These are phyloP conservation scores for Chlamydomonas reinhardtii DNA, from an alignment of 163 green algal genomes.

Conservation along the genomic window DNA sequence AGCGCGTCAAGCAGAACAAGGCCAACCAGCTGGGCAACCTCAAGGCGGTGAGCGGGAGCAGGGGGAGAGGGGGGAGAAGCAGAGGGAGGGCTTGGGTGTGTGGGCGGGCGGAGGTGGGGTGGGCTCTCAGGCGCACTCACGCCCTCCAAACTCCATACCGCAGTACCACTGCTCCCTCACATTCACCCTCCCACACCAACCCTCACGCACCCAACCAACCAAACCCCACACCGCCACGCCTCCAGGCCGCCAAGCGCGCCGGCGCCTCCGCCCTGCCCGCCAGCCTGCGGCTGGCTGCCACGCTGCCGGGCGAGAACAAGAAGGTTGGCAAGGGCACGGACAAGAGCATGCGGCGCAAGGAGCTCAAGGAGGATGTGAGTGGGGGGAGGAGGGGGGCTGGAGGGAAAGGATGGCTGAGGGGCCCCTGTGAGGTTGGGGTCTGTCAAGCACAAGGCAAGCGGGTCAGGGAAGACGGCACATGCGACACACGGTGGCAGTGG, in stretches of 20 bases:
- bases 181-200: too few species aligned
- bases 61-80: constrained; percentile 26
- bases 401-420: not conserved
- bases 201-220: too few species aligned
- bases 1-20: constrained; percentile 81
- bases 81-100: not conserved
- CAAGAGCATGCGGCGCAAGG: constrained; percentile 69
- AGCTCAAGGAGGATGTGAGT: constrained; percentile 80
- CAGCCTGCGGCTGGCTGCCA: constrained; percentile 82
- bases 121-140: too few species aligned
- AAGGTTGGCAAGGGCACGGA: constrained; percentile 52
- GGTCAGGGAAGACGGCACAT: too few species aligned
- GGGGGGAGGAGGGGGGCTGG: not conserved
- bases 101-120: too few species aligned
- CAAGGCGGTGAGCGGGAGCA: constrained; percentile 59
- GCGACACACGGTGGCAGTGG: too few species aligned
- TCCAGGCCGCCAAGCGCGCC: constrained; percentile 44
- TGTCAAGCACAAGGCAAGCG: too few species aligned
- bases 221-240: not conserved
- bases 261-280: constrained; percentile 69
- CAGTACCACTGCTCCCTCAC: too few species aligned
- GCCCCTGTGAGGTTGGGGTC: too few species aligned
- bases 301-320: constrained; percentile 77
- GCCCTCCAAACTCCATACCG: too few species aligned
- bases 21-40: constrained; percentile 84